Evolutionary conservation across 495 filamentous ascomycete species (phyloP).

Genomic region (Paragyromitra xinjiangensis): DNA sequence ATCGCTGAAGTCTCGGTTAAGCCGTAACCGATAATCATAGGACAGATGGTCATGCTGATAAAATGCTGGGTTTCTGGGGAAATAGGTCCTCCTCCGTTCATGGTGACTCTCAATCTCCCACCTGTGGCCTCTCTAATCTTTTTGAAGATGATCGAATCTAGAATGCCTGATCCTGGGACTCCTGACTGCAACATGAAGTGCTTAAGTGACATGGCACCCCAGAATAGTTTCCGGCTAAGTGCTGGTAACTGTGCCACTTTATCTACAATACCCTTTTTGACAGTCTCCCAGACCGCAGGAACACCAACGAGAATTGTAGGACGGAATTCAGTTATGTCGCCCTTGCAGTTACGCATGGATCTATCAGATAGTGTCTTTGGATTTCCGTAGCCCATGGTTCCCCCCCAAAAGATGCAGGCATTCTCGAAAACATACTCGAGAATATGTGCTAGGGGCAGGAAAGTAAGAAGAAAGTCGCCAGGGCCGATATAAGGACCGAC

Average conservation of each 20-base stretch:
- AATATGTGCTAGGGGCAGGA: constrained; percentile 93
- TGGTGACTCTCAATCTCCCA: constrained; percentile 77
- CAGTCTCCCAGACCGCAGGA: constrained; percentile 95
- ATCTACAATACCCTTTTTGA: constrained; percentile 94
- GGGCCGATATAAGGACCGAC: constrained; percentile 85
- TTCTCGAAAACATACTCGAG: constrained; percentile 98
- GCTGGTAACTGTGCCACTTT: constrained; percentile 81
- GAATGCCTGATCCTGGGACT: constrained; percentile 74
- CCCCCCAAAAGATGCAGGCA: constrained; percentile 89
- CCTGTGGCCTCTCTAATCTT: constrained; percentile 92
- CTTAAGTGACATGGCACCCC: constrained; percentile 88
- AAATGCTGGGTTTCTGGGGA: constrained; percentile 87
- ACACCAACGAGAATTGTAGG: constrained; percentile 94
- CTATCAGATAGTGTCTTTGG: constrained; percentile 89
- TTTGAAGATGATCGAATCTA: constrained; percentile 84
- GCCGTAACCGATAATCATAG: constrained; percentile 94
- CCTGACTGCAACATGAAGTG: constrained; percentile 77
- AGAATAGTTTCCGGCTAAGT: constrained; percentile 85
- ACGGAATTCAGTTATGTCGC: constrained; percentile 92
- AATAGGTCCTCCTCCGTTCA: constrained; percentile 88
- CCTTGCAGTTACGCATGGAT: constrained; percentile 91
- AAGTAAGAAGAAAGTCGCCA: constrained; percentile 87
- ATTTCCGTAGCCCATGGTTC: constrained; percentile 97
- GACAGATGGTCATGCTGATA: constrained; percentile 85
- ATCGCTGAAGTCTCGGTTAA: constrained; percentile 91